Evolutionary conservation across 768 basidiomycete genomes (phyloP).

Genomic region (Amanita phalloides): DNA sequence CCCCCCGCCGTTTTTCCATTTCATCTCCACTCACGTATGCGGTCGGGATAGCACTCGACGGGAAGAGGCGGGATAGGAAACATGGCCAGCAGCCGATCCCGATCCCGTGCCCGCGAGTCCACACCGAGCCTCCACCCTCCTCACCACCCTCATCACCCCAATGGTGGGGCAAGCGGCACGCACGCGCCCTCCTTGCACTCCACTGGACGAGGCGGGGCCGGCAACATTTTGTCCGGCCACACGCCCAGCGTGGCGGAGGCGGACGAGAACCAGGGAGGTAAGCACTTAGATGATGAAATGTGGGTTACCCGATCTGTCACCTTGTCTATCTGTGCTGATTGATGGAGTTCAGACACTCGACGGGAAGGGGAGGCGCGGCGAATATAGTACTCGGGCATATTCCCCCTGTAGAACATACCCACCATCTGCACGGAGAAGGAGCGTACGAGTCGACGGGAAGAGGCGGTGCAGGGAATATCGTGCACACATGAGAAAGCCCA

Average conservation of each 20-base stretch:
- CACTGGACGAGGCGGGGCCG: slow-evolving; percentile 53
- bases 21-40: neutral
- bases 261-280: slow-evolving; percentile 12
- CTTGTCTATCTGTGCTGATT: neutral
- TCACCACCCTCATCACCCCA: too few species aligned
- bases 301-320: too few species aligned
- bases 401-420: neutral
- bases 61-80: slow-evolving; percentile 64
- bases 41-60: slow-evolving; percentile 32
- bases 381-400: neutral
- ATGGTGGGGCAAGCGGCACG: neutral
- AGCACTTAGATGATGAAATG: too few species aligned
- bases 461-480: slow-evolving; percentile 3
- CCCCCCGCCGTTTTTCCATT: neutral
- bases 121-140: neutral
- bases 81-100: slow-evolving; percentile 37
- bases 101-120: slow-evolving; percentile 30
- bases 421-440: neutral
- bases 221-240: slow-evolving; percentile 36
- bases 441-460: neutral
- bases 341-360: neutral
- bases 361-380: slow-evolving; percentile 2
- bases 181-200: slow-evolving; percentile 24
- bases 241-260: slow-evolving; percentile 17
- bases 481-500: neutral